These are phyloP conservation scores for Austroboletus niveus DNA, from an alignment of 1,284 basidiomycete species.

Conservation along the genomic window DNA sequence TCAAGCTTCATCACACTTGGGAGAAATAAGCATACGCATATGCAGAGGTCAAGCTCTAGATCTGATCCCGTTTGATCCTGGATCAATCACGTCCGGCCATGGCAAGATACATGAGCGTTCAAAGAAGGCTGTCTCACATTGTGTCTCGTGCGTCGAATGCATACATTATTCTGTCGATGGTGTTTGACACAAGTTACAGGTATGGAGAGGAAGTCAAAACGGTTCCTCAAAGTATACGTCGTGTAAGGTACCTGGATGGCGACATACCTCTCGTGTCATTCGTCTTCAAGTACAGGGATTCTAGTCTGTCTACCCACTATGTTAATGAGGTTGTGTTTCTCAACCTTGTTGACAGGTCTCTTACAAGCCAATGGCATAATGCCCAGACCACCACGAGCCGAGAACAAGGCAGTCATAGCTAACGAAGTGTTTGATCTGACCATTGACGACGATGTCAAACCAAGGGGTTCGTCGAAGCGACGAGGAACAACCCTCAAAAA, in stretches of 20 bases:
- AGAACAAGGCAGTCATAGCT: background rate
- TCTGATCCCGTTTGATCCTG: background rate
- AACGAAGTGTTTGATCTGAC: constrained; percentile 28
- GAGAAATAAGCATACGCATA: constrained; percentile 19
- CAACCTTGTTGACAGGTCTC: constrained; percentile 18
- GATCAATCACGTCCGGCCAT: background rate
- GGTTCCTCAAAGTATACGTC: background rate
- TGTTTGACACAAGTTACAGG: constrained; percentile 10
- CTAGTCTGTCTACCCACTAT: constrained; percentile 14
- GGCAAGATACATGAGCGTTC: constrained; percentile 36
- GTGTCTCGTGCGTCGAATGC: constrained; percentile 31
- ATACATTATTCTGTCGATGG: background rate
- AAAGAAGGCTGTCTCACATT: constrained; percentile 39
- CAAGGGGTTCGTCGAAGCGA: constrained; percentile 9
- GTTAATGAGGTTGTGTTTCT: background rate
- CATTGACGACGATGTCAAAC: constrained; percentile 6
- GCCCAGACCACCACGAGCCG: constrained; percentile 10
- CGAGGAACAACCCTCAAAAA: background rate
- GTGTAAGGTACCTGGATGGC: constrained; percentile 12
- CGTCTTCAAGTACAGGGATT: constrained; percentile 31
- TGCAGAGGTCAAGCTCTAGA: constrained; percentile 11
- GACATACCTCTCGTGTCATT: constrained; percentile 23
- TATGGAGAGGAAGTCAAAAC: constrained; percentile 21
- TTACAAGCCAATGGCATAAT: constrained; percentile 31
- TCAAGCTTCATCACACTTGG: constrained; percentile 17